Percentiles rank a stretch among this genome's conserved stretches.
phyloP scores from a whole-genome alignment of 2,329 filamentous ascomycete species.

The Clonostachys chloroleuca region DNA sequence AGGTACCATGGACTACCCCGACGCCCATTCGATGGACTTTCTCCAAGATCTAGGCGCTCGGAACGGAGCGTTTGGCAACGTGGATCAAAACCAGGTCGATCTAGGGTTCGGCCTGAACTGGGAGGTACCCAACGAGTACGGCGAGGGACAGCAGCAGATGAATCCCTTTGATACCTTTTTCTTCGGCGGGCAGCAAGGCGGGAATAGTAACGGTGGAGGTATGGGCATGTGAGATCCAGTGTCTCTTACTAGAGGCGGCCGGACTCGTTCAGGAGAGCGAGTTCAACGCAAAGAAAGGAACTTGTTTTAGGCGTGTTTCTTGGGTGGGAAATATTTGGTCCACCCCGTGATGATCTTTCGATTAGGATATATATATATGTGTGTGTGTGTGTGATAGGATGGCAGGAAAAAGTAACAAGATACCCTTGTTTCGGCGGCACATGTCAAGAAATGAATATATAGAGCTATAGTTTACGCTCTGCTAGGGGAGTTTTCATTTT shows the following conservation, averaged over 20 bases:
- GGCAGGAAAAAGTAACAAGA: no score
- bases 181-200: constrained; percentile 51
- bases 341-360: no score
- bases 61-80: constrained; percentile 21
- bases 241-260: not conserved
- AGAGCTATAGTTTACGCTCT: no score
- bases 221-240: constrained; percentile 1
- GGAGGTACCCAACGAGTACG: constrained; percentile 60
- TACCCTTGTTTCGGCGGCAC: no score
- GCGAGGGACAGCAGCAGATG: constrained; percentile 55
- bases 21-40: constrained; percentile 50
- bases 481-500: no score
- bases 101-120: constrained; percentile 65
- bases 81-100: constrained; percentile 50
- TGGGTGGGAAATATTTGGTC: no score
- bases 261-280: no score
- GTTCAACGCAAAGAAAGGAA: no score
- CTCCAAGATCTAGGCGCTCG: constrained; percentile 36
- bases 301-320: no score
- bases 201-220: constrained; percentile 5
- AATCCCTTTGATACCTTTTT: constrained; percentile 72
- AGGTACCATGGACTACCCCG: constrained; percentile 31
- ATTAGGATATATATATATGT: no score
- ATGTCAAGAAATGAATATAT: no score
- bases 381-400: no score